Evolutionary conservation across 495 filamentous ascomycete genomes (phyloP), one percentile per base, ranked within the genome.

Genomic region (Neurospora discreta): DNA sequence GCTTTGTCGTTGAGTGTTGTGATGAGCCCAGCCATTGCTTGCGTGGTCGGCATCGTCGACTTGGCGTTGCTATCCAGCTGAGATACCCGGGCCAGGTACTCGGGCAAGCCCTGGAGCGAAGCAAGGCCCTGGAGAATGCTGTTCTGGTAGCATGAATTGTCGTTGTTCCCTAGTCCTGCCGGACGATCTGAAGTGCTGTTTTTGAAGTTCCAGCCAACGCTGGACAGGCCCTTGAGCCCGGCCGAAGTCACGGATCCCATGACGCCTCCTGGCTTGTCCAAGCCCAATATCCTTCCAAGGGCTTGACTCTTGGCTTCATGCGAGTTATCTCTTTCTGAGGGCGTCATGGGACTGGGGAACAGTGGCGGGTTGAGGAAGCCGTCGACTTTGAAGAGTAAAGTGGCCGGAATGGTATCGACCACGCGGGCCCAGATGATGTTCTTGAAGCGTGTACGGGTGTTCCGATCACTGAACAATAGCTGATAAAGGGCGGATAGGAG

Each of bases 101-200:
- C 71, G 68, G 84, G 82, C 18, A 97, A 82, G 5, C 89, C 84
- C 26, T 85, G 82, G 60, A 98, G 86, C 7, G 94, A 92, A 6
- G 94, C 90, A 43, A 98, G 84, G 15, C 91, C 90, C 78, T 98
- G 91, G 30, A 98, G 89, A 23, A 98, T 91, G 73, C 94, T 97
- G 78, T 99, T 99, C 82, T 98, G 95, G 78, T 95, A 99, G 80
- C 96, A 99, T 1, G 93, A 97, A 77, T 97, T 97, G 80, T 97
- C 90, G 83, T 88, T 90, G 77, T 99, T 99, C 20, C 92, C 92
- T 39, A 98, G 80, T 0, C 96, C 95, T 5, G 93, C 87, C 3
- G 93, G 93, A 38, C 68, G 87, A 77, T 84, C 77, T 42, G 71
- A 65, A 16, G 71, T 69, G 16, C 69, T 36, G 43, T 80, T 72